These are phyloP conservation scores for Canavalia ensiformis DNA, from an alignment of 306 rosid genomes.

Conservation along the genomic window DNA sequence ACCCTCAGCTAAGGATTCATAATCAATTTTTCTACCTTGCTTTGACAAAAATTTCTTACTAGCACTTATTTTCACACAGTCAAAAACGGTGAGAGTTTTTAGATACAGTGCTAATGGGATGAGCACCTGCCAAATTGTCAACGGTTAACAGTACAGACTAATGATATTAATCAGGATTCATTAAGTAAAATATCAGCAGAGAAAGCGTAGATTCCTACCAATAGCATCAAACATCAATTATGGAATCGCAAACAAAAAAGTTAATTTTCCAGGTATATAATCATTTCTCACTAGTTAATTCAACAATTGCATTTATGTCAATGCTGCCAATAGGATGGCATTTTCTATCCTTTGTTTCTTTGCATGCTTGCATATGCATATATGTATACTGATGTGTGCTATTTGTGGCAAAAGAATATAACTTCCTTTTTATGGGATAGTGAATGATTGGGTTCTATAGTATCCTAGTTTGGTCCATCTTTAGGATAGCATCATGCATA, in stretches of 20 bases:
- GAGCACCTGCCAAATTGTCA: conserved; percentile 70
- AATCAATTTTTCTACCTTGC: conserved; percentile 68
- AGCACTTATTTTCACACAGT: conserved; percentile 52
- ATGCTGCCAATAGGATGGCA: conserved; percentile 6
- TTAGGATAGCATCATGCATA: conserved; percentile 17
- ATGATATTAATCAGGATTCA: conserved; percentile 2
- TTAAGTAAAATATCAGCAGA: conserved; percentile 13
- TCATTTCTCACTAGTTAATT: conserved; percentile 27
- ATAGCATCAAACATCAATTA: conserved; percentile 4
- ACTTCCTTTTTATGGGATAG: not conserved
- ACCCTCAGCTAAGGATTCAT: conserved; percentile 64
- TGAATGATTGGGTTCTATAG: conserved; percentile 1
- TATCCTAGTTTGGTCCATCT: conserved; percentile 12
- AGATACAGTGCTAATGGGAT: conserved; percentile 69
- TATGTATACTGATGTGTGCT: not conserved
- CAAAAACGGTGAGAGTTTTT: conserved; percentile 62
- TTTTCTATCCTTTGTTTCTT: conserved; percentile 12
- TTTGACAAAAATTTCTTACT: conserved; percentile 52
- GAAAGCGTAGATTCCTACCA: conserved; percentile 24
- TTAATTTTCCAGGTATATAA: conserved; percentile 19
- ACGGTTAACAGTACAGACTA: conserved; percentile 36
- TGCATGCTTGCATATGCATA: conserved; percentile 9
- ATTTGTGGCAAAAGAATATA: conserved; percentile 5
- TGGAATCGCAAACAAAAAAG: conserved; percentile 16
- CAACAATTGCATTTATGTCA: conserved; percentile 10